Base-by-base conservation (phyloP, 2,329 filamentous ascomycete species). In the Ascochyta rabiei region DNA sequence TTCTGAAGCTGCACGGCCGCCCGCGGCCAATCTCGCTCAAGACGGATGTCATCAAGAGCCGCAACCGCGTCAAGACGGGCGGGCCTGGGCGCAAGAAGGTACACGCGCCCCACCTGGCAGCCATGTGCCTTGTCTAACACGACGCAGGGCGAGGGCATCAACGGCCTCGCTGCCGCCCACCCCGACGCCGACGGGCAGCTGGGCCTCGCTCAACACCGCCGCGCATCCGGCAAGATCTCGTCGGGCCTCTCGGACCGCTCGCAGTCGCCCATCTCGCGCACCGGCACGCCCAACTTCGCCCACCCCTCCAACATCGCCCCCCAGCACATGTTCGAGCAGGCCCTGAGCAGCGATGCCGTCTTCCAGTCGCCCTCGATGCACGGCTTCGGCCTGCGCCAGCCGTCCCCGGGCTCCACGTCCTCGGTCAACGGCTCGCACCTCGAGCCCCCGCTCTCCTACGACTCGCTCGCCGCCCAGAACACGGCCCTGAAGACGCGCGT, bases 1-100 rank as follows among this genome's bases (percentile, higher is more conserved):
- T 98, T 77, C 84, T 98, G 70, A 99, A 99, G 83, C 84, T 99
- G 65, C 95, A 99, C 75, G 93, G 93, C 61, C 89, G 93, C 23
- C 87, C 95, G 57, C 88, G 95, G 52, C 95, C 95, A 65, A 97
- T 96, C 75, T 96, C 91, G 67, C 84, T 99, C 68, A 99, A 99
- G 83, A 98, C 95, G 43, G 95, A 99, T 81, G 93, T 98, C 65
- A 99, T 99, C 81, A 99, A 99, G 82, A 97, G 93, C 81, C 91
- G 95, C 70, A 99, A 99, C 79, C 88, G 95, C 62, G 93, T 98
- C 67, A 98, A 98, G 82, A 95, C 92, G 48, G 86, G 89, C 8
- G 90, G 81, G 2, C 84, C 93, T 68, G 86, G 88, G 41, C 89
- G 91, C 69, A 93, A 92, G 77, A 96, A 96, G 87, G 91, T 91